Evolutionary conservation across 1,284 basidiomycete species (phyloP), one percentile per base, ranked within the genome.

Genomic region (Anthracocystis walkeri): DNA sequence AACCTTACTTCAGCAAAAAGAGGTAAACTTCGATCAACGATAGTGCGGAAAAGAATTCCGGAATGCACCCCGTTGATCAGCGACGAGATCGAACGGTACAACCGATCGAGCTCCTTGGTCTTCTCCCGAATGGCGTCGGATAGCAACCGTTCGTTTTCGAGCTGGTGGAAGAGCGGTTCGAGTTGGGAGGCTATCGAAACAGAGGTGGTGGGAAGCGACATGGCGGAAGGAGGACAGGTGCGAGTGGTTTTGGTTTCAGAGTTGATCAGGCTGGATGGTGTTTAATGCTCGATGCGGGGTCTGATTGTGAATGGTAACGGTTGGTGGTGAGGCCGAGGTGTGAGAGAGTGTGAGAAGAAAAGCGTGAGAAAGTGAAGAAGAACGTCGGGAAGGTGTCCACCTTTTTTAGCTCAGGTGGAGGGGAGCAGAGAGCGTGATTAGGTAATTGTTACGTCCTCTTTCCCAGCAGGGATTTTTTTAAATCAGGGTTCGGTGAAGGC

Each of bases 61-160:
- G 78, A 79, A 45, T 81, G 78, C 0, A 78, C 52, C 6, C 63
- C 49, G 27, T 79, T 78, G 25, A 80, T 56, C 12, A 65, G 16
- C 1, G 67, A 65, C 1, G 70, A 59, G 14, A 79, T 59, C 3
- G 65, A 35, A 2, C 79, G 66, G 31, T 65, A 65, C 12, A 62
- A 45, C 3, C 65, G 58, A 35, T 81, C 79, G 11, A 81, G 42
- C 23, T 78, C 75, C 50, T 81, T 79, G 29, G 62, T 44, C 20
- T 74, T 66, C 27, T 77, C 73, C 4, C 78, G 65, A 25, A 81
- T 72, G 3, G 21, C 56, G 38, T 80, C 78, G 7, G 69, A 55
- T 0, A 78, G 63, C 7, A 40, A 33, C 1, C 76, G 56, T 40
- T 80, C 73, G 1, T 48, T 27, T 42, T 80, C 78, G 20, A 80